Base-by-base conservation (phyloP, 352 stramenopile species). In the Phytophthora fragariaefolia region DNA sequence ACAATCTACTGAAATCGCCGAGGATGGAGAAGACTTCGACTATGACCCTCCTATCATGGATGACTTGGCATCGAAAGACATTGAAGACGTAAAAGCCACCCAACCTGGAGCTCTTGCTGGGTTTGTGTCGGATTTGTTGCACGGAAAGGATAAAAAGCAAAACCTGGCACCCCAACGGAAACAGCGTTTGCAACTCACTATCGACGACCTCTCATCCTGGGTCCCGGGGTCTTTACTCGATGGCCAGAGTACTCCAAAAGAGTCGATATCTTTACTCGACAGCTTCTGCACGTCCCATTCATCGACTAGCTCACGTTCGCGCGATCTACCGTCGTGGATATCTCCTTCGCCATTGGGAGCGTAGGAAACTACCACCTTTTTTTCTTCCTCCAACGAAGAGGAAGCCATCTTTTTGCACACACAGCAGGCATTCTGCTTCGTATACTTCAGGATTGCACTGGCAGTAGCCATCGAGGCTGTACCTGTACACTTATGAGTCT, bases 191-290 rank as follows among this genome's bases (percentile, higher is more conserved):
- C 73, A 70, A 15, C 62, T 78, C 24, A 76, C 58, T 4, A 72
- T 75, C n/a, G 64, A 77, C 23, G 70, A 79, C 40, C 40, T 79
- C 9, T 63, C 48, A 18, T 26, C 56, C 18, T 81, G 73, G 73
- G 40, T 36, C 23, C 51, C 71, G 7, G 57, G 57, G 17, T 51
- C 65, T 10, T 18, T 60, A 34, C 9, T 57, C 2, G 66, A 76
- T 9, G 56, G 48, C 24, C 53, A 67, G 22, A 64, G 51, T 28
- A 79, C 74, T 6, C 74, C 74, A 32, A 78, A 76, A 32, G 74
- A 82, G 46, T 72, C 71, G 4, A 82, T 82, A 22, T 79, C 63
- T 52, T 56, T 82, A 4, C 67, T 82, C 12, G 74, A 74, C 58
- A 79, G 74, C 54, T 74, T 73, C 46, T 66, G 62, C 23, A 71